Conservation (phyloP, 768 basidiomycete genomes). For the Suillus occidentalis region DNA sequence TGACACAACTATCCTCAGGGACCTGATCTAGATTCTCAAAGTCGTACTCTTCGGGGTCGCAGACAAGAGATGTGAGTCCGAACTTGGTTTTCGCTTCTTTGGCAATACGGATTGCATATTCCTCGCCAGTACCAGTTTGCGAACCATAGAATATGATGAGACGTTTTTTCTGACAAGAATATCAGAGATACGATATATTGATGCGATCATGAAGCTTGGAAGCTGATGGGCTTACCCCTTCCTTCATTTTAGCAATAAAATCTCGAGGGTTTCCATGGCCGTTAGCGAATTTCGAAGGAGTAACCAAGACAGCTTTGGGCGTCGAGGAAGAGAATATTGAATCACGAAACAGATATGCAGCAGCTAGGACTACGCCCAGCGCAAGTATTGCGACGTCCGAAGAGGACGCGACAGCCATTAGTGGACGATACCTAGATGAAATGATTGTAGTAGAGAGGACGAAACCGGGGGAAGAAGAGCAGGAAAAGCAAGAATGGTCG, state of each 20-base stretch:
- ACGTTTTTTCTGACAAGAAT: constrained; percentile 78
- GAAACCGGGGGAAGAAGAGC: constrained; percentile 7
- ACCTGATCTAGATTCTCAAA: constrained; percentile 93
- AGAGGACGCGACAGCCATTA: constrained; percentile 61
- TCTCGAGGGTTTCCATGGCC: constrained; percentile 88
- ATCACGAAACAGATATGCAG: constrained; percentile 81
- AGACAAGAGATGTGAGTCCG: constrained; percentile 92
- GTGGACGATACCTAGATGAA: constrained; percentile 18
- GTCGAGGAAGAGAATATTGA: constrained; percentile 71
- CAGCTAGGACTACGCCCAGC: constrained; percentile 74
- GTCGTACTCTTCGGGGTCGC: constrained; percentile 98
- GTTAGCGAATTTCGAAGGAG: constrained; percentile 49
- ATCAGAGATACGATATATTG: constrained; percentile 13
- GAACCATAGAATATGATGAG: constrained; percentile 97
- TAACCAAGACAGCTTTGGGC: constrained; percentile 52
- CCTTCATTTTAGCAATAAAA: constrained; percentile 93
- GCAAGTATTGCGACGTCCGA: constrained; percentile 74
- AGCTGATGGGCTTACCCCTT: constrained; percentile 61
- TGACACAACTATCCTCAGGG: constrained; percentile 81
- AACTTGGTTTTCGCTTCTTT: constrained; percentile 98
- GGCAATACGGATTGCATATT: constrained; percentile 95
- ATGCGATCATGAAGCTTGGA: constrained; percentile 8
- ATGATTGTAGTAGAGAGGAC: constrained; percentile 1
- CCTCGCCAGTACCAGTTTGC: constrained; percentile 97
- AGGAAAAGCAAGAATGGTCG: constrained; percentile 5